These are phyloP conservation scores for Coemansia sp. DNA, from an alignment of 371 early-diverging fungal genomes.

Conservation along the genomic window DNA sequence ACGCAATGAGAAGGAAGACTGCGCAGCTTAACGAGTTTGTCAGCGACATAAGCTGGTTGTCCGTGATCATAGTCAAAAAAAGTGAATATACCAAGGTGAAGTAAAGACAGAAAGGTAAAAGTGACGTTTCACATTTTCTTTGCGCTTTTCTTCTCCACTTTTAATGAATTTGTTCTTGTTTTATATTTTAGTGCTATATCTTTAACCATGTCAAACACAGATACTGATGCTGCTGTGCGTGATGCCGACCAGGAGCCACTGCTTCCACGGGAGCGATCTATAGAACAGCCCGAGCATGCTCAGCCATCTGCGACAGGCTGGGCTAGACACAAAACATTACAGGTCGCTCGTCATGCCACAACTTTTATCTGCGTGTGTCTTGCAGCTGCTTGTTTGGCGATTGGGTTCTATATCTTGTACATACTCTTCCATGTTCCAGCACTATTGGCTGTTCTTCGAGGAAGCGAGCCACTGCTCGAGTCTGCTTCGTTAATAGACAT, in stretches of 20 bases:
- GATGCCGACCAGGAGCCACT: conserved; percentile 27
- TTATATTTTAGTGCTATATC: not conserved
- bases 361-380: conserved; percentile 17
- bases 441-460: conserved; percentile 6
- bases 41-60: conserved; percentile 40
- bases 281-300: not conserved
- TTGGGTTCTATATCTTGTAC: conserved; percentile 35
- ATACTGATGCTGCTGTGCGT: not conserved
- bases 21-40: conserved; percentile 41
- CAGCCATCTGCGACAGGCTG: not conserved
- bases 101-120: not conserved
- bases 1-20: conserved; percentile 35
- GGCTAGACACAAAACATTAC: not conserved
- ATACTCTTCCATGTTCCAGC: conserved; percentile 22
- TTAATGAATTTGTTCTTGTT: not conserved
- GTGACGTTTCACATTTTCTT: not conserved
- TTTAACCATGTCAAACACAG: not conserved
- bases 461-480: conserved; percentile 19
- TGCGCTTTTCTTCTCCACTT: not conserved
- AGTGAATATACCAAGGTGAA: not conserved
- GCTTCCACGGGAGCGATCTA: not conserved
- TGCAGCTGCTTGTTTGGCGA: conserved; percentile 12
- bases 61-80: conserved; percentile 33
- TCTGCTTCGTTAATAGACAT: conserved; percentile 25
- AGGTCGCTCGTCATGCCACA: conserved; percentile 2